These are phyloP conservation scores for Arctium minus DNA, from an alignment of 129 eudicot species.

Conservation along the genomic window DNA sequence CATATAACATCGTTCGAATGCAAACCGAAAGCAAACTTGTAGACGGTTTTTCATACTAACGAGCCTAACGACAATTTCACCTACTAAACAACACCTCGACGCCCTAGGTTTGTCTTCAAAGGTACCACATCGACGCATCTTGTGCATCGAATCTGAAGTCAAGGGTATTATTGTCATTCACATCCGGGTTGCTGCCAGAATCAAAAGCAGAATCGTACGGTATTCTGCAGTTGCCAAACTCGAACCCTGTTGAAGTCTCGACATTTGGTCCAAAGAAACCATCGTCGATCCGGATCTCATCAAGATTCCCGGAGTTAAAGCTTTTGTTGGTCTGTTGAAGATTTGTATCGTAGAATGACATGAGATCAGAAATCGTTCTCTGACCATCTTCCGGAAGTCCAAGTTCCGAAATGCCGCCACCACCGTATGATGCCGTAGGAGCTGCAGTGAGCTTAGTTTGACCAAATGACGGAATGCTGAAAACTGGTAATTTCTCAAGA, in stretches of 20 bases:
- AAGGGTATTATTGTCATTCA: constrained; percentile 22
- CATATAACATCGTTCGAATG: constrained; percentile 9
- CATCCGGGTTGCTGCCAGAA: constrained; percentile 13
- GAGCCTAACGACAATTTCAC: constrained; percentile 7
- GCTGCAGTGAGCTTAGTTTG: constrained; percentile 15
- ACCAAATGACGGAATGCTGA: constrained; percentile 19
- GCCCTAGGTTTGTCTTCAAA: constrained; percentile 13
- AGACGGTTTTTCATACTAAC: constrained; percentile 7
- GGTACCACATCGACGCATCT: constrained; percentile 37
- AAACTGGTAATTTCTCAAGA: constrained; percentile 20
- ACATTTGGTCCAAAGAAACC: constrained; percentile 33
- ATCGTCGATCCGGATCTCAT: constrained; percentile 24
- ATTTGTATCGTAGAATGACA: constrained; percentile 53
- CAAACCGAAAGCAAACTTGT: constrained; percentile 2
- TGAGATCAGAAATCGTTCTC: constrained; percentile 51
- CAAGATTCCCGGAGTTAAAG: constrained; percentile 17
- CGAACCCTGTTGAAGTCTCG: constrained; percentile 11
- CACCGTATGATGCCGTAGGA: constrained; percentile 9
- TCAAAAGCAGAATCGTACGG: constrained; percentile 22
- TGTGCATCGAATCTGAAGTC: constrained; percentile 44
- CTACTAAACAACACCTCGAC: not conserved
- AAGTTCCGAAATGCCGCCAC: constrained; percentile 30
- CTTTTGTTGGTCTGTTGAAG: constrained; percentile 31
- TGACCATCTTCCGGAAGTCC: constrained; percentile 68
- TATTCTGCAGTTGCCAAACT: constrained; percentile 24